These are phyloP conservation scores for Phytophthora agathidicida DNA, from an alignment of 352 stramenopile species.

Conservation along the genomic window DNA sequence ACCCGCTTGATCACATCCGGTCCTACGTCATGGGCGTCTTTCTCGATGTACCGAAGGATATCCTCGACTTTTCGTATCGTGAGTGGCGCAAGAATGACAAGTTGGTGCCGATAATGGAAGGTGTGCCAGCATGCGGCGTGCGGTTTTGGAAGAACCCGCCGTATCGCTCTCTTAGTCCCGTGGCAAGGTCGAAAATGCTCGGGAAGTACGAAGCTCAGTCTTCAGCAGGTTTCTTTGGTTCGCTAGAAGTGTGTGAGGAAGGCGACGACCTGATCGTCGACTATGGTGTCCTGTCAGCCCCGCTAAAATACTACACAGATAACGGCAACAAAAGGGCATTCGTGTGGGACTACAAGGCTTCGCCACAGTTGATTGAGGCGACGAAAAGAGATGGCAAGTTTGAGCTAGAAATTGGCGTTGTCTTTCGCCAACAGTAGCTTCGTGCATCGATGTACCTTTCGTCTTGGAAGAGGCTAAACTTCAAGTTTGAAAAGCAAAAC, in stretches of 20 bases:
- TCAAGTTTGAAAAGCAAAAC: no score
- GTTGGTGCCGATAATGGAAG: conserved; percentile 34
- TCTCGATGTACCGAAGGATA: conserved; percentile 58
- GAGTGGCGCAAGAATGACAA: conserved; percentile 44
- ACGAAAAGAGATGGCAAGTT: conserved; percentile 33
- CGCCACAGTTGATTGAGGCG: conserved; percentile 7
- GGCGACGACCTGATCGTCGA: conserved; percentile 15
- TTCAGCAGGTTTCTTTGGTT: conserved; percentile 46
- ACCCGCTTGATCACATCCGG: conserved; percentile 61
- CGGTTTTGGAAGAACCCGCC: conserved; percentile 53
- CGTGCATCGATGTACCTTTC: no score
- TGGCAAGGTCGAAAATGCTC: conserved; percentile 38
- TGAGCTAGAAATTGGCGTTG: conserved; percentile 30
- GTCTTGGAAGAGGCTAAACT: no score
- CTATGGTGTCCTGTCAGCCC: conserved; percentile 33
- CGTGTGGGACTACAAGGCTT: conserved; percentile 33
- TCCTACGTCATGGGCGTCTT: conserved; percentile 76
- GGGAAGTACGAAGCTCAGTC: conserved; percentile 48
- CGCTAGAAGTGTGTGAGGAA: conserved; percentile 35
- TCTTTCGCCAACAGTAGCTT: conserved; percentile 34
- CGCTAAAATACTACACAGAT: conserved; percentile 37
- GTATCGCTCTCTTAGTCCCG: conserved; percentile 24
- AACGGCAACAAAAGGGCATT: conserved; percentile 24
- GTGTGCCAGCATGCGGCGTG: conserved; percentile 41
- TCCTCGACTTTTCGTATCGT: conserved; percentile 52